Evolutionary conservation across 768 basidiomycete species (phyloP).

Genomic region (Paxillus involutus): DNA sequence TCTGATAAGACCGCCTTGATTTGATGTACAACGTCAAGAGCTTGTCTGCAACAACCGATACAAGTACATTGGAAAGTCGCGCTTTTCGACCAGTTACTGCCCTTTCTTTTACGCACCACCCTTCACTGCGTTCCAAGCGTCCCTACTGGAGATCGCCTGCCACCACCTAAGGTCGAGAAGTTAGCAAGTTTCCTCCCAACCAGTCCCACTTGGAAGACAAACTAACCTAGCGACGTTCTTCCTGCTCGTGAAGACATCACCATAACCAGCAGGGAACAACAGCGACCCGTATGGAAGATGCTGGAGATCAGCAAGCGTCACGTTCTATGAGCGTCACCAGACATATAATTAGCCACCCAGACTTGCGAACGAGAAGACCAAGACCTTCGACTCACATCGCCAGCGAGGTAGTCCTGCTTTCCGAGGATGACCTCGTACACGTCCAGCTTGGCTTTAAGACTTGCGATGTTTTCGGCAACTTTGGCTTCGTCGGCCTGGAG

Average conservation of each 20-base stretch:
- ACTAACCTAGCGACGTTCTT: constrained; percentile 47
- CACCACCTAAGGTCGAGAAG: constrained; percentile 44
- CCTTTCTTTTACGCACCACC: constrained; percentile 23
- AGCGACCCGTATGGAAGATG: constrained; percentile 48
- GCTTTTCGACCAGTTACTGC: not conserved
- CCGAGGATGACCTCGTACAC: constrained; percentile 53
- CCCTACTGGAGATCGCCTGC: constrained; percentile 44
- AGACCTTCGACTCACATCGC: constrained; percentile 41
- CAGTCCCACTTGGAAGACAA: not conserved
- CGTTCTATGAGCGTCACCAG: constrained; percentile 18
- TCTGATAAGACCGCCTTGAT: too few species aligned
- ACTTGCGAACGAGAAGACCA: not conserved
- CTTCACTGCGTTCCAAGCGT: constrained; percentile 48
- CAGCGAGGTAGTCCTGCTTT: constrained; percentile 57
- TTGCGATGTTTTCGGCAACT: constrained; percentile 10
- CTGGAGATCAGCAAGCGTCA: constrained; percentile 60
- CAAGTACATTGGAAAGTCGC: not conserved
- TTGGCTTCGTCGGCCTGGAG: constrained; percentile 19
- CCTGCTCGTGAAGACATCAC: constrained; percentile 30
- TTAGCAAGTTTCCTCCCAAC: not conserved
- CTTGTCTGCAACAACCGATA: not conserved
- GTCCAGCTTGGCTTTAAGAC: constrained; percentile 40
- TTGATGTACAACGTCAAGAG: not conserved
- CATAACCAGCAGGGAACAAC: constrained; percentile 23
- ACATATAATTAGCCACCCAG: not conserved